Conservation (phyloP, 495 filamentous ascomycete genomes). For the Tuber magnatum region DNA sequence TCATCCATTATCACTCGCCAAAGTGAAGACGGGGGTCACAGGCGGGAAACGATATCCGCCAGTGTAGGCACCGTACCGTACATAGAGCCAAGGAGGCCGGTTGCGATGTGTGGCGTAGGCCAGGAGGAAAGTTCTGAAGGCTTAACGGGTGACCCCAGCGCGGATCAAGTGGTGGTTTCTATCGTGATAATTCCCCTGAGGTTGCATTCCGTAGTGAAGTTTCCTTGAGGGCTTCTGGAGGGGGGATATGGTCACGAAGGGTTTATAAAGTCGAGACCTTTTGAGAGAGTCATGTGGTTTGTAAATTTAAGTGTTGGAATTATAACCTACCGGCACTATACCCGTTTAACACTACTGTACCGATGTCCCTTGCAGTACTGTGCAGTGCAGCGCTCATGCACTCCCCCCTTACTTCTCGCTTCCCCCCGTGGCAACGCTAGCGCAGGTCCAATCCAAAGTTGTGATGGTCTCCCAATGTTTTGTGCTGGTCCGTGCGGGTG, state of each 20-base stretch:
- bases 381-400: too few species aligned
- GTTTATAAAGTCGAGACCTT: background rate
- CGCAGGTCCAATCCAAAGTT: background rate
- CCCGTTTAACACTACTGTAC: too few species aligned
- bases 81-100: background rate
- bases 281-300: background rate
- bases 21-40: background rate
- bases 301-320: too few species aligned
- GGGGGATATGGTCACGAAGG: background rate
- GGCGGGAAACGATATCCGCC: background rate
- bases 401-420: background rate
- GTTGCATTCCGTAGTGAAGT: background rate
- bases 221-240: background rate
- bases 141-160: background rate
- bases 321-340: too few species aligned
- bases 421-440: background rate
- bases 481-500: background rate
- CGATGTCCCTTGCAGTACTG: too few species aligned
- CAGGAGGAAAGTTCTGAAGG: background rate
- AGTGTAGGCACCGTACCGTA: background rate
- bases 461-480: background rate
- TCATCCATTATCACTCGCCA: background rate
- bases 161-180: background rate
- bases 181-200: background rate
- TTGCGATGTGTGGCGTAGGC: background rate